phyloP scores from a whole-genome alignment of 1,139 yeast species.

The Sugiyamaella pinicola region DNA sequence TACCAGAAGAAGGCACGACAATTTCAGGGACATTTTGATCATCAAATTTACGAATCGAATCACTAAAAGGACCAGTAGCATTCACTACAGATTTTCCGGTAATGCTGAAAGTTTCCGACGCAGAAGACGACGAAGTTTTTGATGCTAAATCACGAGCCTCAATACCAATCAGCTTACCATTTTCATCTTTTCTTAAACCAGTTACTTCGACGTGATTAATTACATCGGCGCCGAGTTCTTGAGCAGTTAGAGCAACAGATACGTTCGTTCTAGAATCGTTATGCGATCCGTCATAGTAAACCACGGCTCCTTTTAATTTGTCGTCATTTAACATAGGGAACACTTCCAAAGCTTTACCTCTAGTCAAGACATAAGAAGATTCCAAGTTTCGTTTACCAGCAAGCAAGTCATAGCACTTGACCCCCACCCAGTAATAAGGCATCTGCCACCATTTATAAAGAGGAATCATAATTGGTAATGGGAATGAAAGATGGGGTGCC shows the following conservation, averaged over 20 bases:
- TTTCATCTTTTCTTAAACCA: constrained; percentile 67
- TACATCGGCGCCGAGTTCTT: constrained; percentile 85
- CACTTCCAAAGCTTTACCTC: constrained; percentile 65
- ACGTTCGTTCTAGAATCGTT: constrained; percentile 92
- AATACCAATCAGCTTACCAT: constrained; percentile 71
- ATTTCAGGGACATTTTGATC: constrained; percentile 58
- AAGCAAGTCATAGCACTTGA: constrained; percentile 88
- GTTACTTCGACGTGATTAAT: constrained; percentile 84
- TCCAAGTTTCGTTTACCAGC: constrained; percentile 89
- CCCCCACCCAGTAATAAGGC: constrained; percentile 91
- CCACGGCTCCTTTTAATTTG: constrained; percentile 84
- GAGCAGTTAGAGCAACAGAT: constrained; percentile 82
- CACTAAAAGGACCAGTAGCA: constrained; percentile 95
- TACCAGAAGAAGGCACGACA: constrained; percentile 95
- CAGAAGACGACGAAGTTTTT: background rate
- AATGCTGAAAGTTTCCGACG: constrained; percentile 46
- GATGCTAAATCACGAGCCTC: constrained; percentile 68
- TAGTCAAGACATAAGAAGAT: constrained; percentile 71
- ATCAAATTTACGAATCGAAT: constrained; percentile 84
- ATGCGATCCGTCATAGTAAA: constrained; percentile 93
- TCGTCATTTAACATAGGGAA: constrained; percentile 88
- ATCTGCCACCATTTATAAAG: constrained; percentile 95
- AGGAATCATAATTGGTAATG: constrained; percentile 93
- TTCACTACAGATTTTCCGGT: constrained; percentile 78
- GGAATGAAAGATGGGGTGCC: constrained; percentile 88